Base-by-base conservation (phyloP, 495 filamentous ascomycete genomes). In the Podospora pseudocomata region DNA sequence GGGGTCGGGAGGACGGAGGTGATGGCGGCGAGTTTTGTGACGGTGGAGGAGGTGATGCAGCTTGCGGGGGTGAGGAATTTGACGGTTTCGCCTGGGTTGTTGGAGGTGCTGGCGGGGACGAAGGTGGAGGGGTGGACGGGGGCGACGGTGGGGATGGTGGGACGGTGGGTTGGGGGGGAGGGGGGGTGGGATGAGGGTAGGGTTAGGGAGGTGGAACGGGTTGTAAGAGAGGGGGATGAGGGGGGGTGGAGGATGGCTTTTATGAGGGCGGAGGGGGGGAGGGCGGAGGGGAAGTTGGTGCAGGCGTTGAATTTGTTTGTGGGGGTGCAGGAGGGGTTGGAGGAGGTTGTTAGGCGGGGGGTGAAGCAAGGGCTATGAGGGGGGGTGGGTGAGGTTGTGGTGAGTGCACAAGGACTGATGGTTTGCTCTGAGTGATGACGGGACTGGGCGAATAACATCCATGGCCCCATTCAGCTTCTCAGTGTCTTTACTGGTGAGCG, bases 301-400 rank as follows among this genome's bases (percentile, higher is more conserved):
- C 80, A 88, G 82, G 87, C 87, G 18, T 78, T 91, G 56, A 85
- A 86, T 70, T 86, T 87, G 34, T 89, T 90, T 74, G 83, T 81
- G 20, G 82, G 86, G 19, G 85, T 86, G 79, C 87, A 90, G 70
- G 79, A 85, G 54, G 80, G 77, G 63, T 60, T 88, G 19, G 85
- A 86, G 68, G 73, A 68, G 32, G 63, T 87, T 30, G 80, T 84
- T 71, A 68, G 72, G 71, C 27, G 27, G 60, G 23, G 39, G 15
- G 39, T 49, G 15, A 49, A 16, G 7, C 39, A 49, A 11, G 39
- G 39, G 39, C 7, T 11, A 11, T 49, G 39, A 49, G 39, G 39
- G 39, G 9, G 15, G 15, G 7, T 0, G 39, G 9, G 39, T 49
- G 15, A 49, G 39, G 39, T 39, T 5, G 39, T 49, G 39, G 15